Conservation (phyloP, 2,329 filamentous ascomycete species). For the Grosmannia serpens region DNA sequence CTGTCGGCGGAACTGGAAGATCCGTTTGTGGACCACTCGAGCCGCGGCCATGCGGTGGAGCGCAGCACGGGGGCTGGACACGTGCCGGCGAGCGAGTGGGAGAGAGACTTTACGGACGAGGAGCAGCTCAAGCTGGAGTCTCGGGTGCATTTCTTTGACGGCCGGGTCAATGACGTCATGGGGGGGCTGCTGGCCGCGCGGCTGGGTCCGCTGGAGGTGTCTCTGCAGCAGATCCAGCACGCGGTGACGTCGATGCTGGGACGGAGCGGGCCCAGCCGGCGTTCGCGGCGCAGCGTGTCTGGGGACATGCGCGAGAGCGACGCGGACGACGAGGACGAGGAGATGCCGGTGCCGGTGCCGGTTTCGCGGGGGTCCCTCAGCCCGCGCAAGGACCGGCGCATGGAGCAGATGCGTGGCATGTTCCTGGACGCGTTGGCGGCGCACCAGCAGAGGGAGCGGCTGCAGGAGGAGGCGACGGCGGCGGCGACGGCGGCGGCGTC, state of each 20-base stretch:
- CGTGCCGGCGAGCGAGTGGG: constrained; percentile 79
- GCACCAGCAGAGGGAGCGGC: constrained; percentile 28
- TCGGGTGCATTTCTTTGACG: constrained; percentile 80
- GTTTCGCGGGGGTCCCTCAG: constrained; percentile 58
- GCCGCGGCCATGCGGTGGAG: constrained; percentile 10
- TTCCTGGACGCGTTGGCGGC: constrained; percentile 61
- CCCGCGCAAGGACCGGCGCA: constrained; percentile 62
- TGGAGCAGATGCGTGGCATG: constrained; percentile 69
- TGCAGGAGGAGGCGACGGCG: neutral
- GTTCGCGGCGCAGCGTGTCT: constrained; percentile 54
- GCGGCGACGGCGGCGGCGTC: neutral
- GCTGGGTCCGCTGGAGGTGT: constrained; percentile 69
- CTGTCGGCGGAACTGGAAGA: constrained; percentile 48
- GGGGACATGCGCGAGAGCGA: constrained; percentile 70
- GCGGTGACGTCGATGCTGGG: constrained; percentile 45
- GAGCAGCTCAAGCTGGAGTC: constrained; percentile 75
- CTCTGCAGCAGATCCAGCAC: constrained; percentile 64
- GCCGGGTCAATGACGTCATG: constrained; percentile 77
- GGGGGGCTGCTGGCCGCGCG: constrained; percentile 64
- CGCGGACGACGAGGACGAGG: constrained; percentile 88
- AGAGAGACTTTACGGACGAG: constrained; percentile 68
- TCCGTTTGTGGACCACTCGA: constrained; percentile 45
- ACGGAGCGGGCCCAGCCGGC: constrained; percentile 42
- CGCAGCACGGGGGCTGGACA: constrained; percentile 51
- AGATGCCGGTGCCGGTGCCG: constrained; percentile 26